Evolutionary conservation across 2,329 filamentous ascomycete species (phyloP), one percentile per base, ranked within the genome.

Genomic region (Orbilia javanica): DNA sequence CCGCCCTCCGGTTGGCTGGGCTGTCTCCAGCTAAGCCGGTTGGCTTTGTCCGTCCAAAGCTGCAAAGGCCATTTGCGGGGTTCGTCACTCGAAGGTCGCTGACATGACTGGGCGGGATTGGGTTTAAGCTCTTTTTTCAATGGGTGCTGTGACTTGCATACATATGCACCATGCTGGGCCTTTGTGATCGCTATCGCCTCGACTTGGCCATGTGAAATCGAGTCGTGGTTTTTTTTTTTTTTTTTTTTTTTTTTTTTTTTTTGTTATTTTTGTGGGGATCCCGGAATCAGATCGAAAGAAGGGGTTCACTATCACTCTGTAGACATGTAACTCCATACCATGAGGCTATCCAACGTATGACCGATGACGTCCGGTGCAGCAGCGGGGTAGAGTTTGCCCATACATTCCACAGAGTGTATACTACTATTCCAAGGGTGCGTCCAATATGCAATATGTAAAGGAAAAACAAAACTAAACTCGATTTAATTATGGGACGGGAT

Each of bases 71-170:
- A 36, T 39, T 60, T 39, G 55, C 55, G 55, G 55, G 55, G 55
- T 60, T 27, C 29, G n/a, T 31, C 29, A 57, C 4, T 20, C 52
- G 27, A 31, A n/a, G 18, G 10, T 39, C 36, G 34, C 55, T 42
- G 34, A 42, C 20, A 27, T 20, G 52, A 57, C 31, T 60, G 55
- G 34, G n/a, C 27, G n/a, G 20, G 31, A 39, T 60, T 27, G 13
- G n/a, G 18, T 42, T 60, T 60, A 39, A 42, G 55, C 55, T 60
- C 55, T 42, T 27, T n/a, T 6, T 20, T 3, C 22, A 50, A 20
- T n/a, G 27, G 31, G 31, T 60, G 55, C 55, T 42, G 55, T 60
- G 55, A 42, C 55, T 60, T 42, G 55, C 55, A 42, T 60, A 60
- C 53, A 42, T 39, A 60, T 42, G 34, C 55, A 60, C 18, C 34